Conservation (phyloP, 495 filamentous ascomycete genomes). For the Aspergillus baeticus region DNA sequence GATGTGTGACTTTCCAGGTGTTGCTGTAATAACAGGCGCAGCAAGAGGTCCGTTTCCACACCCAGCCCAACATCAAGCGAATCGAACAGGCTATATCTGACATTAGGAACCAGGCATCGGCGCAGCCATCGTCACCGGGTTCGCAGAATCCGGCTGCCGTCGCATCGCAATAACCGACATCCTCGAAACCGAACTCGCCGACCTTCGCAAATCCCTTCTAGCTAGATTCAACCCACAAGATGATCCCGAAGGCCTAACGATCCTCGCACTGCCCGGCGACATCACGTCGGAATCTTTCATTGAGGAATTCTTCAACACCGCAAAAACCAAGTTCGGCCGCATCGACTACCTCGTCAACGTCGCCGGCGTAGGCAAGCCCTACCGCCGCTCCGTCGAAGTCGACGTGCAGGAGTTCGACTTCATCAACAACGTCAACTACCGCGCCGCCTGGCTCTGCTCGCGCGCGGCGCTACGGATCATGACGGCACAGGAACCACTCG, state of each 20-base stretch:
- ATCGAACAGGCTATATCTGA: too few relatives aligned
- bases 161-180: slow-evolving; percentile 51
- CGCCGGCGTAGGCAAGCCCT: slow-evolving; percentile 45
- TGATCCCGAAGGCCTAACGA: background rate
- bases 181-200: slow-evolving; percentile 33
- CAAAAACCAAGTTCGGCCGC: slow-evolving; percentile 32
- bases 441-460: slow-evolving; percentile 50
- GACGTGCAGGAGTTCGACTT: slow-evolving; percentile 42
- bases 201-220: slow-evolving; percentile 32
- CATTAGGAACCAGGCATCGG: slow-evolving; percentile 46
- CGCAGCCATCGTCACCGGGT: slow-evolving; percentile 48
- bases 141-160: slow-evolving; percentile 49
- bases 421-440: slow-evolving; percentile 52
- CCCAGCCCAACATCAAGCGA: too few relatives aligned
- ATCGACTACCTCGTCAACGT: slow-evolving; percentile 54
- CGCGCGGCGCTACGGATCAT: slow-evolving; percentile 47
- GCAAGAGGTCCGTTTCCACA: too few relatives aligned
- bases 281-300: slow-evolving; percentile 44
- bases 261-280: slow-evolving; percentile 37
- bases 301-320: slow-evolving; percentile 33
- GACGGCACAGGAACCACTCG: slow-evolving; percentile 45
- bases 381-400: slow-evolving; percentile 35
- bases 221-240: slow-evolving; percentile 24
- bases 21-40: background rate
- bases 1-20: background rate